A percentile compares a stretch with the other conserved stretches of the same genome.
Conservation (phyloP, 768 basidiomycete species). For the Boletus fagicola region DNA sequence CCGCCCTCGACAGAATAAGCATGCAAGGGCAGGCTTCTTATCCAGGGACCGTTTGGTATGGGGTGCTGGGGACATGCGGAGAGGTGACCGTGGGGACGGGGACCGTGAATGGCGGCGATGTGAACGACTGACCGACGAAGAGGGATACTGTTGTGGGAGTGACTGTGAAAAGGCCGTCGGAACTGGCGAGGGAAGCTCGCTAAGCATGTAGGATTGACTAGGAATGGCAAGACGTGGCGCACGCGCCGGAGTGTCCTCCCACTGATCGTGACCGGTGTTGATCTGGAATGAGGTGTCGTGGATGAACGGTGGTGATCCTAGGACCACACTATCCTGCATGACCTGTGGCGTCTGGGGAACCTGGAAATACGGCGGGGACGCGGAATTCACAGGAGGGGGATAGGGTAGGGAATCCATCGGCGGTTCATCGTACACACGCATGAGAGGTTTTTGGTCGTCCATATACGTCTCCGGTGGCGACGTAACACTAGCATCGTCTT, state of each 20-base stretch:
- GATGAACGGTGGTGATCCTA: conserved; percentile 15
- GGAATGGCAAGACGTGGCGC: conserved; percentile 4
- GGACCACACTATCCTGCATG: conserved; percentile 13
- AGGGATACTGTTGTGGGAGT: conserved; percentile 11
- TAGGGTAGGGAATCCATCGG: conserved; percentile 35
- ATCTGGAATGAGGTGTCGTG: conserved; percentile 11
- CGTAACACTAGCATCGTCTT: conserved; percentile 5
- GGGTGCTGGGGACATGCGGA: conserved; percentile 23
- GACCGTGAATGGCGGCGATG: conserved; percentile 26
- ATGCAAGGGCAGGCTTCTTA: conserved; percentile 63
- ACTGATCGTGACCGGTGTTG: conserved; percentile 16
- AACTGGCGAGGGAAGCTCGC: conserved; percentile 12
- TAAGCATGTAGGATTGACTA: conserved; percentile 22
- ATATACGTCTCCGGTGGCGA: conserved; percentile 7
- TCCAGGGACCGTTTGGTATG: conserved; percentile 29
- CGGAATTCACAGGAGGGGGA: conserved; percentile 25
- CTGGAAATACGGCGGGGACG: conserved; percentile 24
- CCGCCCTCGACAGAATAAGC: conserved; percentile 62
- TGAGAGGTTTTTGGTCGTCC: conserved; percentile 14
- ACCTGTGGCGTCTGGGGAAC: conserved; percentile 3
- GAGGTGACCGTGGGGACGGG: conserved; percentile 25
- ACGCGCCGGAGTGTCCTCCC: conserved; percentile 19
- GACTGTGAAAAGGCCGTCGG: conserved; percentile 10
- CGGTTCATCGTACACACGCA: conserved; percentile 16
- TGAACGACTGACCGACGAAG: conserved; percentile 19